Percentiles rank a stretch among this genome's conserved stretches.
Conservation (phyloP, 2,329 filamentous ascomycete genomes). For the Ampelomyces quisqualis region DNA sequence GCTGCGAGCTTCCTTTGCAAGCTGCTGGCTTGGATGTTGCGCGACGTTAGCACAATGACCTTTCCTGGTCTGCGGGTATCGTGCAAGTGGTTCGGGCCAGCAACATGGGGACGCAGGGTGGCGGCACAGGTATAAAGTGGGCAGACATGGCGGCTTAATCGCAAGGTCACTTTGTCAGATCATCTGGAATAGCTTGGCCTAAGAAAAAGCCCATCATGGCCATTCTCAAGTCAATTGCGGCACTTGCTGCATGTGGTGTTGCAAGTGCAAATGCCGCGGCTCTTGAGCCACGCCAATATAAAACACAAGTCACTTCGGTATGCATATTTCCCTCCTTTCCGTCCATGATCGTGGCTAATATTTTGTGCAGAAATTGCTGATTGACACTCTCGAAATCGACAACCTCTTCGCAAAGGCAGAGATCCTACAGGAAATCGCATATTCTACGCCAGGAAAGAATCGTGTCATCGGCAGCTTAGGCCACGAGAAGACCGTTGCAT, state of each 20-base stretch:
- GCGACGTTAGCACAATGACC: slow-evolving; percentile 11
- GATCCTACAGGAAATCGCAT: slow-evolving; percentile 43
- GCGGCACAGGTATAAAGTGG: slow-evolving; percentile 16
- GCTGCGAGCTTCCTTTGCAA: slow-evolving; percentile 11
- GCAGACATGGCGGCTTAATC: not conserved
- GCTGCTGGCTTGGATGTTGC: slow-evolving; percentile 10
- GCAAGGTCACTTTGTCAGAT: slow-evolving; percentile 1
- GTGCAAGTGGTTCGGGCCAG: slow-evolving; percentile 3
- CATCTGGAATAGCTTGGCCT: not conserved
- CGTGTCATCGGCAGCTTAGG: slow-evolving; percentile 45
- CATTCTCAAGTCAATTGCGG: slow-evolving; percentile 27
- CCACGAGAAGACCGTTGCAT: slow-evolving; percentile 45
- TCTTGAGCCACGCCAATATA: slow-evolving; percentile 23
- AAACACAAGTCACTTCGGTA: slow-evolving; percentile 32
- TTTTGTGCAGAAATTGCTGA: slow-evolving; percentile 22
- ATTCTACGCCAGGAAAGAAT: slow-evolving; percentile 43
- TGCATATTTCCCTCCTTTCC: not conserved
- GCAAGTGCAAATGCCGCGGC: slow-evolving; percentile 21
- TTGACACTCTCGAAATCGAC: slow-evolving; percentile 26
- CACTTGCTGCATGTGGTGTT: slow-evolving; percentile 22
- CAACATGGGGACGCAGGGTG: not conserved
- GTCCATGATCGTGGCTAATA: slow-evolving; percentile 1
- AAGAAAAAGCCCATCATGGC: slow-evolving; percentile 9
- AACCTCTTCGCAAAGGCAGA: slow-evolving; percentile 34
- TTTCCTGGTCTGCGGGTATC: slow-evolving; percentile 13